A percentile compares a stretch with the other conserved stretches of the same genome.
These are phyloP conservation scores for Trichoderma gamsii DNA, from an alignment of 495 filamentous ascomycete genomes.

Conservation along the genomic window DNA sequence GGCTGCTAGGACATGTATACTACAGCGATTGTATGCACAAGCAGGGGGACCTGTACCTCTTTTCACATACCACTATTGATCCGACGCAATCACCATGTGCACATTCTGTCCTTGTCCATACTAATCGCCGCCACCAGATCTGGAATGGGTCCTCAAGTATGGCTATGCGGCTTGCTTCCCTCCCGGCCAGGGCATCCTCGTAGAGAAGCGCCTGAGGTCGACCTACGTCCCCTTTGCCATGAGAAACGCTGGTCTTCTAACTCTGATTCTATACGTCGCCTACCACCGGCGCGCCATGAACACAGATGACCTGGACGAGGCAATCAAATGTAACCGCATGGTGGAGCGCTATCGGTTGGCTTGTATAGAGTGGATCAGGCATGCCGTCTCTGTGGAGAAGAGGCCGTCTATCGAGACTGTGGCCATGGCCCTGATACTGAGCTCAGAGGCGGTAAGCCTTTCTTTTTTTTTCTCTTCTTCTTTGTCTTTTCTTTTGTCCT, in stretches of 20 bases:
- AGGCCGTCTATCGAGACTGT: not conserved
- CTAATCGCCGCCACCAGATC: not conserved
- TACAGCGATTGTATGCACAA: too few species aligned
- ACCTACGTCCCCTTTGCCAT: not conserved
- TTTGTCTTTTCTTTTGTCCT: not conserved
- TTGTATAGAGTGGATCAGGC: not conserved
- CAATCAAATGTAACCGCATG: not conserved
- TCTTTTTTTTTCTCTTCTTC: not conserved
- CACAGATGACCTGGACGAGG: not conserved
- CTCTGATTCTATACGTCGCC: not conserved
- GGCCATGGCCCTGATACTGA: not conserved
- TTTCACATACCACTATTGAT: not conserved
- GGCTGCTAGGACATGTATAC: too few species aligned
- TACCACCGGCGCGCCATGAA: not conserved
- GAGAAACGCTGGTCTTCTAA: not conserved
- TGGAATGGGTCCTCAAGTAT: slow-evolving; percentile 1
- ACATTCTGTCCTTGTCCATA: not conserved
- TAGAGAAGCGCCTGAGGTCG: not conserved
- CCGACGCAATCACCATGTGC: not conserved
- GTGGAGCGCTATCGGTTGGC: not conserved
- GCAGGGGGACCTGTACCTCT: too few species aligned
- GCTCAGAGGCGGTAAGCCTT: not conserved
- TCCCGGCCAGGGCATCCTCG: not conserved
- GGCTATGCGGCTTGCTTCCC: not conserved
- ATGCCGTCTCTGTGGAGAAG: not conserved